A percentile compares a stretch with the other conserved stretches of the same genome.
Conservation (phyloP, 2,329 filamentous ascomycete species). For the Beauveria caledonica region DNA sequence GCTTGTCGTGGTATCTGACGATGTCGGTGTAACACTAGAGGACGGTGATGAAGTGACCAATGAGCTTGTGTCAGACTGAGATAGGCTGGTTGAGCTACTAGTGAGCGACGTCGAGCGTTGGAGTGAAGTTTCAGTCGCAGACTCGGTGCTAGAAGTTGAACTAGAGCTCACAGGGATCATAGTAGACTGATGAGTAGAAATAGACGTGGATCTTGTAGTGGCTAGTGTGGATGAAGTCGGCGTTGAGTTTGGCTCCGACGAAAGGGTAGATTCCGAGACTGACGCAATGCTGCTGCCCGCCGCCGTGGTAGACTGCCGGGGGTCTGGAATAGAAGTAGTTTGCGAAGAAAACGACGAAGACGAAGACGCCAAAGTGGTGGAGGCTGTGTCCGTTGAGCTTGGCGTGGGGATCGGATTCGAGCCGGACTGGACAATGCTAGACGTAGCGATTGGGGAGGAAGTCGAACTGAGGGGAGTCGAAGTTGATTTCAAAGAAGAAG, state of each 20-base stretch:
- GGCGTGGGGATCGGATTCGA: background rate
- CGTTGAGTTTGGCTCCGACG: background rate
- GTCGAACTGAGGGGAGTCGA: background rate
- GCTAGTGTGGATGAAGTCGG: background rate
- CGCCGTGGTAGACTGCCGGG: background rate
- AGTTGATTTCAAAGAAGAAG: background rate
- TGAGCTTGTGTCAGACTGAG: background rate
- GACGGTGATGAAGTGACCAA: background rate
- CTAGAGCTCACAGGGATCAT: background rate
- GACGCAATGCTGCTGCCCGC: background rate
- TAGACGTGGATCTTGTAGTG: background rate
- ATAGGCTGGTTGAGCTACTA: background rate
- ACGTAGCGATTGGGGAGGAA: background rate
- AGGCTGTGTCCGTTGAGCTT: background rate
- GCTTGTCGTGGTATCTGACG: background rate
- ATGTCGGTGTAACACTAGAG: background rate
- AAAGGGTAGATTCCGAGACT: background rate
- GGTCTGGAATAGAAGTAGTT: background rate
- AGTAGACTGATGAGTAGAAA: background rate
- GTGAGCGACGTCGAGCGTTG: background rate
- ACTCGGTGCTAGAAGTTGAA: background rate
- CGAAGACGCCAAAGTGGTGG: background rate
- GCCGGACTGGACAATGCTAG: background rate
- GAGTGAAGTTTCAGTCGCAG: background rate
- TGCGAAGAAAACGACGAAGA: background rate